Evolutionary conservation across 352 stramenopile species (phyloP), one percentile per base, ranked within the genome.

Genomic region (Thalassiosira mediterranea): DNA sequence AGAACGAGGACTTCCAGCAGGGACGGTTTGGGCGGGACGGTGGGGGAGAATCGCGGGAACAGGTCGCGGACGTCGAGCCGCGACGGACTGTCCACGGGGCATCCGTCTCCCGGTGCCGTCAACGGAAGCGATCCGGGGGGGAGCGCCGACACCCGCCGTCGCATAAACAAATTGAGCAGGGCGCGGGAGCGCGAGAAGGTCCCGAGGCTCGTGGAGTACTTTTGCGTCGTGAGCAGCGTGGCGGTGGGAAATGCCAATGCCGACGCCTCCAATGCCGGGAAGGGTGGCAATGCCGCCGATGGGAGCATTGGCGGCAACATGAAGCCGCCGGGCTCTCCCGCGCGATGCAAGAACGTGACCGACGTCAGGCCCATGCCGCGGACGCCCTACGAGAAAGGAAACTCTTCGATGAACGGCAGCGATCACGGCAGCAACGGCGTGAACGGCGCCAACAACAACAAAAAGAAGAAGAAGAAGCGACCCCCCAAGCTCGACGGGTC

Each of bases 191-290:
- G 49, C 13, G 58, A 77, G 38, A 77, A 71, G 31, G 51, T 59
- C 19, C 46, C 52, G n/a, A n/a, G 72, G 60, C 31, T 81, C 11
- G 72, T 81, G 38, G 72, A 81, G 40, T 81, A 81, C 42, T 81
- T 81, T 51, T 67, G 52, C 52, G 56, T 81, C 7, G 72, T 81
- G 11, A 72, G 56, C 40, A 61, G 52, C 40, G 52, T 61, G 25
- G 23, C 52, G 40, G 26, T 44, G 13, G 40, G 40, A 38, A 2
- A 7, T 47, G 1, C 26, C 15, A 44, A 61, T n/a, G n/a, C n/a
- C n/a, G 19, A 54, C 19, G 52, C 23, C 26, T 7, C 10, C 26
- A 15, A 47, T 42, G 52, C 26, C 17, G 52, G 25, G 15, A 15
- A 57, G 0, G 26, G 26, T 8, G 26, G 40, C 52, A 28, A 38